Base-by-base conservation (phyloP, 768 basidiomycete genomes). In the Rhizopogon roseolus region DNA sequence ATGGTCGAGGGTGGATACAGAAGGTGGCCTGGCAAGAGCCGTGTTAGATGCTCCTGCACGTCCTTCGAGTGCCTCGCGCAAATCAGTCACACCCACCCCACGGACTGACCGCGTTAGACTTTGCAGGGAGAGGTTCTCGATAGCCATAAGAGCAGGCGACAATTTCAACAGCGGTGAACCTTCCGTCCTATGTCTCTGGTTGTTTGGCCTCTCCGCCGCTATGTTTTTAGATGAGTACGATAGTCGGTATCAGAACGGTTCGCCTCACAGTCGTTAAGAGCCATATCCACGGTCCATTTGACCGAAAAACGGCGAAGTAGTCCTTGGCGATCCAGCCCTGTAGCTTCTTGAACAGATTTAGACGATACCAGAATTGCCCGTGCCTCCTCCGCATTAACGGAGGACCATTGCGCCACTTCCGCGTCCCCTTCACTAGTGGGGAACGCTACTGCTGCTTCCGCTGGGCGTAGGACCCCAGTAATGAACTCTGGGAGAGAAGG, bases 61-160 rank as follows among this genome's bases (percentile, higher is more conserved):
- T 19, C 91, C 91, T 72, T 93, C 90, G 4, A 97, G 72, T 4
- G 94, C 94, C 60, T 94, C 93, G 50, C 93, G 79, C 32, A 97
- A 76, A 64, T 95, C 93, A 1, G 82, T 85, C 22, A 96, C 93
- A 22, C 93, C 94, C 14, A 96, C 84, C 0, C 87, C 86, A 54
- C 87, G 80, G 3, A 82, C 81, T 4, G 90, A 88, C 53, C 90
- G 81, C 17, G 88, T 81, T 53, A 96, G 71, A 63, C 90, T 93
- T 65, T 90, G 89, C 53, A 93, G 75, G 6, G 94, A 96, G 34
- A 91, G 75, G 66, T 96, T 96, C 62, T 94, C 90, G 50, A 90
- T 89, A 59, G 90, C 86, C 90, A 94, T 96, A 57, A 96, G 73
- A 14, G 87, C 85, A 34, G 90, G 90, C 5, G 90, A 88, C 34